Evolutionary conservation across 129 eudicot species (phyloP).

Genomic region (Chrysanthemum lavandulifolium): DNA sequence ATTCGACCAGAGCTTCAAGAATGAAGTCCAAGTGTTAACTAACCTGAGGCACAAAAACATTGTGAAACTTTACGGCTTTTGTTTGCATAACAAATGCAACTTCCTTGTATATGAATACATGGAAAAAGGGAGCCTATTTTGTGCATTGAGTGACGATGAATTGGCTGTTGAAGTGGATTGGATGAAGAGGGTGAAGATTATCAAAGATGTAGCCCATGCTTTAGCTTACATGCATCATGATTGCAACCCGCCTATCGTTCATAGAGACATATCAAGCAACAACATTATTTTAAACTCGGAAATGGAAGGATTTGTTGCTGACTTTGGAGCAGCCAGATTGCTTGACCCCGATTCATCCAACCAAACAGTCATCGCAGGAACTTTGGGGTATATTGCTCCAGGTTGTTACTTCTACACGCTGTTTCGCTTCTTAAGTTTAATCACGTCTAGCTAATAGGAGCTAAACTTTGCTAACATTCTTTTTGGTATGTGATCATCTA

Average conservation of each 20-base stretch:
- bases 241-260: conserved; percentile 38
- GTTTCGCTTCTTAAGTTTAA: too few species aligned
- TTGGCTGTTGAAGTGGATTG: conserved; percentile 34
- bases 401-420: conserved; percentile 1
- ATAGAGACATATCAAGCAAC: conserved; percentile 42
- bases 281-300: conserved; percentile 34
- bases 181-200: conserved; percentile 36
- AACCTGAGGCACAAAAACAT: conserved; percentile 30
- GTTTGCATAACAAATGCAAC: conserved; percentile 27
- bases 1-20: conserved; percentile 30
- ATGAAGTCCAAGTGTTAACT: conserved; percentile 31
- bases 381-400: conserved; percentile 46
- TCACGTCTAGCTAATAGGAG: too few species aligned
- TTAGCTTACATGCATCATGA: conserved; percentile 44
- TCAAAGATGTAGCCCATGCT: conserved; percentile 37
- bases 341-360: conserved; percentile 35
- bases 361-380: conserved; percentile 32
- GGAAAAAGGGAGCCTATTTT: conserved; percentile 44
- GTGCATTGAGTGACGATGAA: conserved; percentile 21
- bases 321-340: conserved; percentile 44
- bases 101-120: conserved; percentile 39
- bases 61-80: conserved; percentile 37
- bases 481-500: too few species aligned
- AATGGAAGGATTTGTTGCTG: conserved; percentile 36
- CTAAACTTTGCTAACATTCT: too few species aligned